Base-by-base conservation (phyloP, 2,329 filamentous ascomycete genomes). In the Botryotinia calthae region DNA sequence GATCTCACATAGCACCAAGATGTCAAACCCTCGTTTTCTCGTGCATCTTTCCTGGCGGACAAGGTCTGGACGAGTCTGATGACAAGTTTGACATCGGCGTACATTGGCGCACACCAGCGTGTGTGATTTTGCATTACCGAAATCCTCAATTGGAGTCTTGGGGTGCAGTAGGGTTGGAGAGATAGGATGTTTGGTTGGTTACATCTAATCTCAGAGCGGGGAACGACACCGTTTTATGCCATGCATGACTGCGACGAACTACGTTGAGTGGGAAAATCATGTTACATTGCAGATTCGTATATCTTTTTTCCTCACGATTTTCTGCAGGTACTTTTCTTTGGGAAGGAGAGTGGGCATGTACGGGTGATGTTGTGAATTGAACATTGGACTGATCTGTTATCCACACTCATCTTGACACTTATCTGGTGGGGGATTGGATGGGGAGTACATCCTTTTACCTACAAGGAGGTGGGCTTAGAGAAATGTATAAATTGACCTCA, bases 11-110 rank as follows among this genome's bases (percentile, higher is more conserved):
- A 2, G 37, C 20, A 67, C 65, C 48, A 67, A 25, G 54, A 42
- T 67, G 65, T 67, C 65, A 67, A 67, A 42, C n/a, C 65, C 65
- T 67, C 65, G 65, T 67, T 56, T 67, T 67, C 65, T 67, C 65
- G 65, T 67, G 65, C 65, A 56, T 56, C 6, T 42, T 56, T 67
- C 65, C 64, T 67, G 64, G 25, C 22, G 44, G 62, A 64, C 62
- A 64, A 56, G n/a, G 51, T 56, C 51, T 56, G 51, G 51, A 28
- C 28, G 51, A 64, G 62, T 64, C n/a, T 46, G n/a, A 54, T 40
- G 46, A 40, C 34, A 67, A 66, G 31, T 66, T 66, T 66, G 64
- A 66, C 46, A 66, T 37, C 28, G 31, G 31, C 44, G 1, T 40
- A 66, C 46, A 54, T 37, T 40, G 31, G 31, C 44, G 8, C 37